Evolutionary conservation across 148 eudicot species (phyloP), one percentile per base, ranked within the genome.

Genomic region (Cornus suecica): DNA sequence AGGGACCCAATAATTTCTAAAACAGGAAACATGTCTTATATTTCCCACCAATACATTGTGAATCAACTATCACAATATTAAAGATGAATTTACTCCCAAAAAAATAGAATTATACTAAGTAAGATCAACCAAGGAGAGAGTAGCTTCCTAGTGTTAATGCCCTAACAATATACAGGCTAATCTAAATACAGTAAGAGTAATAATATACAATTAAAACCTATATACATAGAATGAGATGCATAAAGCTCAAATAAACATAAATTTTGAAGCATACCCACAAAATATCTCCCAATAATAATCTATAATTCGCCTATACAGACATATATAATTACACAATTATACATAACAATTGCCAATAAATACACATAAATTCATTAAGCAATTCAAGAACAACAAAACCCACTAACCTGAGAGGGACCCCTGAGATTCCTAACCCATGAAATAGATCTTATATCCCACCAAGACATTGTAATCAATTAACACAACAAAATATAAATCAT

Each of bases 401-500:
- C 31, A 68, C 11, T 10, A 60, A 31, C 29, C 66, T 27, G 29
- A 15, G 30, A 30, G 28, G 23, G n/a, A n/a, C n/a, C 54, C 24
- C 66, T 31, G 62, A 66, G 72, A 72, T 65, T 66, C n/a, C 4
- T 72, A 20, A 32, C 65, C 65, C 42, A 66, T 24, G 16, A 32
- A 60, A 58, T 15, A 26, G 71, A 65, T 71, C 76, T 51, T 9
- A 52, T 65, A 71, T 65, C 72, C 72, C 76, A 27, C 66, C 56
- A 25, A 37, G 58, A 24, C 76, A 78, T 78, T 48, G 54, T 48
- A 48, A 48, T 48, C 54, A 48, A 48, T 18, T 0, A n/a, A 48
- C 3, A 48, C 13, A 48, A 37, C 42, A 45, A 45, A 1, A 48
- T 16, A 48, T 48, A 3, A 48, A 48, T 48, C 42, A 4, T 37